These are phyloP conservation scores for Lolium multiflorum DNA, from an alignment of 176 grass and related monocot species.

Conservation along the genomic window DNA sequence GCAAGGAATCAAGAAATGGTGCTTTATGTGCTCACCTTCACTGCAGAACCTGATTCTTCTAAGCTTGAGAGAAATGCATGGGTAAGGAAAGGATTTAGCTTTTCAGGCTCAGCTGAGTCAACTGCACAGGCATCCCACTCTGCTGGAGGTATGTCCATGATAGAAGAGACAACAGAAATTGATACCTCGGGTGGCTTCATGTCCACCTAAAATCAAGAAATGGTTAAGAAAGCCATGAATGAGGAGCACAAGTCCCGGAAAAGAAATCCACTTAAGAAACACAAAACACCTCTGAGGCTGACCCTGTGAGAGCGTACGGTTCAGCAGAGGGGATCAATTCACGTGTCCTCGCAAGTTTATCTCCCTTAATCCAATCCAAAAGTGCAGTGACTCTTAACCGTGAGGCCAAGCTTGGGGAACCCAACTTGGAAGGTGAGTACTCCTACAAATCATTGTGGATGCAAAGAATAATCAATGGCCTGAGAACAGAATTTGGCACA, in stretches of 20 bases:
- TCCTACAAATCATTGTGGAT: slow-evolving; percentile 43
- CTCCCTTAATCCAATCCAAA: slow-evolving; percentile 67
- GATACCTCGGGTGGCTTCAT: slow-evolving; percentile 59
- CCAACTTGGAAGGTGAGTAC: slow-evolving; percentile 10
- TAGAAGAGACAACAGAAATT: slow-evolving; percentile 72
- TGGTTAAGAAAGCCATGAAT: slow-evolving; percentile 42
- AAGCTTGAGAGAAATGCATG: slow-evolving; percentile 95
- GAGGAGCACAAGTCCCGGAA: slow-evolving; percentile 21
- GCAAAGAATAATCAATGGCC: neutral
- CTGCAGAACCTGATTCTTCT: slow-evolving; percentile 86
- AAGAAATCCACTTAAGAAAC: slow-evolving; percentile 39
- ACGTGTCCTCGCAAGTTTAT: slow-evolving; percentile 34
- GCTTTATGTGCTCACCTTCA: slow-evolving; percentile 59
- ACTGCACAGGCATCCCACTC: slow-evolving; percentile 90
- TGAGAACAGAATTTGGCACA: neutral
- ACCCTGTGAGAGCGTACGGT: slow-evolving; percentile 64
- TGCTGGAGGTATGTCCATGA: slow-evolving; percentile 69
- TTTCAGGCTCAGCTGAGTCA: slow-evolving; percentile 61
- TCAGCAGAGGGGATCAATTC: slow-evolving; percentile 70
- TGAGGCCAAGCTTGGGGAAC: slow-evolving; percentile 22
- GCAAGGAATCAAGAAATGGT: slow-evolving; percentile 16
- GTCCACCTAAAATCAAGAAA: slow-evolving; percentile 51
- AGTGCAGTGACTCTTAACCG: slow-evolving; percentile 65
- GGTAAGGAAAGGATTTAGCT: slow-evolving; percentile 86
- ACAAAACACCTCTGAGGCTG: slow-evolving; percentile 75